These are phyloP conservation scores for Datura wrightii DNA, from an alignment of 257 asterid species.

Conservation along the genomic window DNA sequence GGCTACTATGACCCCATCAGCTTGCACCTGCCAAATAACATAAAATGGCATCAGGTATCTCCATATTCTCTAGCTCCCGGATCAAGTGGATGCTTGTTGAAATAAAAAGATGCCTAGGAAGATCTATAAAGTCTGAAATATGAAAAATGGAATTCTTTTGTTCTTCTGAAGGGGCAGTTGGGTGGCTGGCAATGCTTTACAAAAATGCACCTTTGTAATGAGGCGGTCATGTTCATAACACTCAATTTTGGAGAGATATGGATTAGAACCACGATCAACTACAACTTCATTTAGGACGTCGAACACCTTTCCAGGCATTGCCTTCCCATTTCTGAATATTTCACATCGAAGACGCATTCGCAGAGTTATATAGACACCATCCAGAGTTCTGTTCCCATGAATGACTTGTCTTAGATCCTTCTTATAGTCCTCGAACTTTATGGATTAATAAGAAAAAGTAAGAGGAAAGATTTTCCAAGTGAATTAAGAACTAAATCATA, in stretches of 20 bases:
- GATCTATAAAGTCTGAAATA: not conserved
- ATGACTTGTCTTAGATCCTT: constrained; percentile 86
- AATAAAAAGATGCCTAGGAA: constrained; percentile 17
- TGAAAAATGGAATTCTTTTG: constrained; percentile 6
- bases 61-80: constrained; percentile 14
- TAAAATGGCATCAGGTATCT: not conserved
- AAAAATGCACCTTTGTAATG: constrained; percentile 80
- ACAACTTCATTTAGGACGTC: constrained; percentile 94
- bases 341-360: constrained; percentile 98
- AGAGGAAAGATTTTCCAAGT: constrained; percentile 29
- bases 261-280: constrained; percentile 99
- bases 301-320: constrained; percentile 90
- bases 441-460: constrained; percentile 30
- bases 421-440: constrained; percentile 80
- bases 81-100: not conserved
- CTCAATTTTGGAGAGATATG: constrained; percentile 94
- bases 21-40: constrained; percentile 76
- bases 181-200: constrained; percentile 19
- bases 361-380: constrained; percentile 91
- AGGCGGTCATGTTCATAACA: constrained; percentile 97
- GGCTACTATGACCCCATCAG: constrained; percentile 98
- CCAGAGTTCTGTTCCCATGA: constrained; percentile 80
- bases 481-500: constrained; percentile 5
- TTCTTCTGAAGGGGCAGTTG: constrained; percentile 21
- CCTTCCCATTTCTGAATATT: constrained; percentile 86